Base-by-base conservation (phyloP, 2,329 filamentous ascomycete genomes). In the Pyrenochaeta sp. region DNA sequence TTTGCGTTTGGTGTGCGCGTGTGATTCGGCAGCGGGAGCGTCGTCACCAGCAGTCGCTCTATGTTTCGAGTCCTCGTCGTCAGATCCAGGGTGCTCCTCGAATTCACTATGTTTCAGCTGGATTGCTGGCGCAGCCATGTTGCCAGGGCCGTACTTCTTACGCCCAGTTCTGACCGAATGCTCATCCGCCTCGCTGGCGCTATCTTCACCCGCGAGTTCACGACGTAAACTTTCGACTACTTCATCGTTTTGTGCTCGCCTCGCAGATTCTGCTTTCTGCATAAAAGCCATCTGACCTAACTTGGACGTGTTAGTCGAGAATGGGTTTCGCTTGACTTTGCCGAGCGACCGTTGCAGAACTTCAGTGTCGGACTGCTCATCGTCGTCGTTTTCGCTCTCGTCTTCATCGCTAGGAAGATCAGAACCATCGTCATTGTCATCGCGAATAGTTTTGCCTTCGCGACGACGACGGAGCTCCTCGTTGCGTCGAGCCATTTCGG, bases 211-310 rank as follows among this genome's bases (percentile, higher is more conserved):
- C 44, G 81, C 81, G 18, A 97, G 80, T 42, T 94, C 90, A 50
- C 86, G 85, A 43, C 88, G 84, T 43, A 97, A 63, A 7, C 63
- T 61, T 47, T 75, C 72, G 30, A 79, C 67, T 29, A 91, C 85
- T 50, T 90, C 89, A 65, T 97, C 91, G 63, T 98, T 97, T 51
- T 87, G 85, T 58, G 89, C 86, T 74, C 89, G 92, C 67, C 87
- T 87, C 32, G 87, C 83, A 23, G 89, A 90, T 68, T 97, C 93
- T 1, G 92, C 91, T 62, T 89, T 92, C 67, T 89, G 87, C 95
- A 99, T 98, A 73, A 99, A 99, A 56, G 91, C 91, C 89, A 99
- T 92, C 45, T 85, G 84, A 75, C 91, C 87, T 6, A 99, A 79
- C 64, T 86, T 89, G 12, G 88, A 88, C 32, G 68, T 56, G 17